phyloP scores from a whole-genome alignment of 2,329 filamentous ascomycete species.

The Tolypocladium inflatum region DNA sequence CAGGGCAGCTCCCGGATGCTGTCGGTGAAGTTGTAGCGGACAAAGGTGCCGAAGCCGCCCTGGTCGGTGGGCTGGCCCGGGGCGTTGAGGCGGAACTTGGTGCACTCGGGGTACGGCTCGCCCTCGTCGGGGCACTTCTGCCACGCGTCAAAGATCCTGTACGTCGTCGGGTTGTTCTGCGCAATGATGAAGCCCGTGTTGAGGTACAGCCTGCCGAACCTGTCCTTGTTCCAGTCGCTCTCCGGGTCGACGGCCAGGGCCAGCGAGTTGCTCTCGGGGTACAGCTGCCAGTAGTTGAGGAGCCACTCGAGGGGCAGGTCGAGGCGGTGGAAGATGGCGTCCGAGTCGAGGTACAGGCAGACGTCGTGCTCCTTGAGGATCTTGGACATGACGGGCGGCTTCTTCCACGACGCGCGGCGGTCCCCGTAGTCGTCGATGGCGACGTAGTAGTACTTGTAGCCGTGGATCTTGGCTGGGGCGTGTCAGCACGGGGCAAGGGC shows the following conservation, averaged over 20 bases:
- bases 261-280: constrained; percentile 28
- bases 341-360: constrained; percentile 35
- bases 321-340: constrained; percentile 32
- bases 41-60: constrained; percentile 32
- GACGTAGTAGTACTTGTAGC: constrained; percentile 37
- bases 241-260: constrained; percentile 31
- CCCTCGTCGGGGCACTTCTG: constrained; percentile 28
- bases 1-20: constrained; percentile 31
- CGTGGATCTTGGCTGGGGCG: constrained; percentile 30
- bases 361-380: constrained; percentile 32
- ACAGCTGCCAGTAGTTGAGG: constrained; percentile 35
- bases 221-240: constrained; percentile 27
- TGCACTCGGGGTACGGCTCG: constrained; percentile 27
- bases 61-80: constrained; percentile 31
- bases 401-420: constrained; percentile 36
- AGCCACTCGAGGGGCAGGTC: constrained; percentile 37
- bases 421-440: constrained; percentile 26
- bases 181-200: constrained; percentile 46
- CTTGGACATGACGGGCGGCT: constrained; percentile 29
- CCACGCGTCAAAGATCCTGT: constrained; percentile 40
- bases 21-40: constrained; percentile 31
- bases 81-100: constrained; percentile 24
- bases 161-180: constrained; percentile 38
- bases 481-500: constrained; percentile 8
- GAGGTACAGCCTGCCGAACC: constrained; percentile 29